Base-by-base conservation (phyloP, 2,329 filamentous ascomycete genomes). In the Colletotrichum paranaense region DNA sequence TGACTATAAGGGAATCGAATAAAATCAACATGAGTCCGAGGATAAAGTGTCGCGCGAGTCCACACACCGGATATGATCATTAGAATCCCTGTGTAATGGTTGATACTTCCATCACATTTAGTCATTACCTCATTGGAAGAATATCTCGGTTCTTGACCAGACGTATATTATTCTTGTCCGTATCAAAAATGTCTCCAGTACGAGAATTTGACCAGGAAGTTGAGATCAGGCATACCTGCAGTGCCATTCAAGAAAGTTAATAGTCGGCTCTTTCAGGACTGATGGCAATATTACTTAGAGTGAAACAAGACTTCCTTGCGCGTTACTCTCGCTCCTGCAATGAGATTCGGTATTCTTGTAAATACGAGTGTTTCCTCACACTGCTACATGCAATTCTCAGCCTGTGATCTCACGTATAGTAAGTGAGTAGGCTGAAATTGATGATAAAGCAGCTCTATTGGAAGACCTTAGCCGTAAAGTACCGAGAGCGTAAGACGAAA, bases 41-140 rank as follows among this genome's bases (percentile, higher is more conserved):
- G 8, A 19, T 1, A 49, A 49, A 9, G 42, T 49, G 19, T 49
- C n/a, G 42, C 16, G 65, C 16, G 24, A 55, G 26, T 24, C 32
- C 19, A 79, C 83, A 59, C 79, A 89, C 88, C 86, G n/a, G 88
- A 88, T 11, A 89, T 78, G 19, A 89, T 75, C 89, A 90, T 90
- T 67, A 91, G 80, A 1, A 89, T 75, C 12, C 88, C 88, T 90
- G 90, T 62, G 87, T 88, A 76, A 89, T 86, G 63, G 89, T 83
- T 28, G 90, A 81, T 8, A 89, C 84, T 75, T 91, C 88, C 82
- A 90, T 87, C 5, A 87, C 84, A 0, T 80, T 86, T 52, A 90
- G 77, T 0, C 83, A 80, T 62, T 81, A 81, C 4, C 83, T 79
- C 1, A 80, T 80, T 1, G 85, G 84, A 1, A 90, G 81, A 7